A percentile compares a stretch with the other conserved stretches of the same genome.
These are phyloP conservation scores for Eucalyptus decipiens DNA, from an alignment of 345 rosid genomes.

Conservation along the genomic window DNA sequence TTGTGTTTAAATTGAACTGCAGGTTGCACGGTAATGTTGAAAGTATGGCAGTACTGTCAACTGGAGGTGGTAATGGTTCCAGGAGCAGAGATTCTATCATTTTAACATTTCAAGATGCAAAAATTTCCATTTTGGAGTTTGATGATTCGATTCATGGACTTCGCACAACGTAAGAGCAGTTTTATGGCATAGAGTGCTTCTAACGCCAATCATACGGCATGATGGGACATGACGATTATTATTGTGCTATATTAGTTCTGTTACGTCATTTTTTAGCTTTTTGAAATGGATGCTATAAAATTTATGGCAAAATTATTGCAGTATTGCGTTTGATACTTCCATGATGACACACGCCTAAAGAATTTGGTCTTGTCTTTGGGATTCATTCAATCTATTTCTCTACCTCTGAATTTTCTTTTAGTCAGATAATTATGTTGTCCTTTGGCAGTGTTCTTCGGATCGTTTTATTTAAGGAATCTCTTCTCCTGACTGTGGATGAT, in stretches of 20 bases:
- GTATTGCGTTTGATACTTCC: background rate
- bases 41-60: conserved; percentile 61
- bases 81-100: conserved; percentile 76
- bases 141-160: conserved; percentile 89
- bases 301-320: background rate
- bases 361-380: background rate
- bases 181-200: background rate
- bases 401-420: background rate
- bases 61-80: conserved; percentile 52
- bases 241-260: background rate
- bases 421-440: background rate
- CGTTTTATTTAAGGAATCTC: background rate
- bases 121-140: conserved; percentile 77
- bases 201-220: background rate
- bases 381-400: background rate
- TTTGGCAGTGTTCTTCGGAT: background rate
- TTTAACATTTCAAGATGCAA: conserved; percentile 72
- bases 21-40: conserved; percentile 94
- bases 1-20: background rate
- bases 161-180: conserved; percentile 42
- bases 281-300: background rate
- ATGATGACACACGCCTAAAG: background rate
- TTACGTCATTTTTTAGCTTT: background rate
- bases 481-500: background rate
- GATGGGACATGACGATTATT: background rate